Base-by-base conservation (phyloP, 768 basidiomycete species). In the Fomitopsis serialis region DNA sequence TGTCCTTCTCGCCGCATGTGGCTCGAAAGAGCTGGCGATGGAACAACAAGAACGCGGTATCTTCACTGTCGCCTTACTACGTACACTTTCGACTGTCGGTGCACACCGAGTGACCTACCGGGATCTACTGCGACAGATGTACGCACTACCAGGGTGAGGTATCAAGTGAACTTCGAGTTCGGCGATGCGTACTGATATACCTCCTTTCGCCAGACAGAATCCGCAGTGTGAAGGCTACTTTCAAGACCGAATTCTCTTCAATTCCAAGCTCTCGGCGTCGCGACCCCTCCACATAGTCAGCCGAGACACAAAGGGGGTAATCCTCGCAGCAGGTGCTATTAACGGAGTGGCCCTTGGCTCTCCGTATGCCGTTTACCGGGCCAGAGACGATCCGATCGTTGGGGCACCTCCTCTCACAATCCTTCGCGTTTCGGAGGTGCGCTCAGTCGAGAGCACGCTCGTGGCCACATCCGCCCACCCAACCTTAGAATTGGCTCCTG, bases 161-260 rank as follows among this genome's bases (percentile, higher is more conserved):
- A 35, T 50, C 23, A 7, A 8, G n/a, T 23, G 8, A 17, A 29
- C 48, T n/a, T n/a, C n/a, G 13, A 11, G 22, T 58, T 1, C 58
- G 25, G 15, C 2, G 32, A 12, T 11, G 25, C 23, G 21, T 15
- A 22, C 35, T 32, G 17, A 7, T n/a, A 0, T 10, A 42, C 12
- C 3, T 22, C 32, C 22, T 27, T 11, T 9, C 45, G 21, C 37
- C 27, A 69, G 64, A 9, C 68, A 70, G 36, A 54, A 53, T 46
- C 69, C 69, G 2, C 66, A 59, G 15, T 70, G 67, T 22, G 65
- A 63, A 53, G 70, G 69, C 5, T 1, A 21, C 21, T 35, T 65
- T 35, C 57, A 35, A 22, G n/a, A 54, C 34, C 65, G 68, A 7
- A 45, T 59, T 34, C 47, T 68, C 17, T 69, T 69, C 44, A 46